Evolutionary conservation across 345 rosid genomes (phyloP).

Genomic region (Populus davidiana): DNA sequence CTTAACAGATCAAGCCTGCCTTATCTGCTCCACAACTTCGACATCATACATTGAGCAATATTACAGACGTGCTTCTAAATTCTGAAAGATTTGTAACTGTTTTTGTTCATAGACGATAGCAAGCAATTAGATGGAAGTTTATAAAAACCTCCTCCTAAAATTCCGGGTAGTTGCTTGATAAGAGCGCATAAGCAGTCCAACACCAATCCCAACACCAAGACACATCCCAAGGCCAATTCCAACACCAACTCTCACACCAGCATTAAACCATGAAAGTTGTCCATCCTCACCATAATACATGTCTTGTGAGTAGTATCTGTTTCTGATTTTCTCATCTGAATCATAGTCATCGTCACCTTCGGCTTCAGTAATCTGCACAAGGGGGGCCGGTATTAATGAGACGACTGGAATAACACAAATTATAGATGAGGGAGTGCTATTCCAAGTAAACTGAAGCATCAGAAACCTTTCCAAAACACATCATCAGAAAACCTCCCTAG

Average conservation of each 20-base stretch:
- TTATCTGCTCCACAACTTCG: neutral
- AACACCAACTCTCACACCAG: conserved; percentile 93
- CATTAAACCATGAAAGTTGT: conserved; percentile 86
- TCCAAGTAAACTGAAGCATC: neutral
- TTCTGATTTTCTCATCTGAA: conserved; percentile 52
- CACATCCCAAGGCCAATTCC: conserved; percentile 98
- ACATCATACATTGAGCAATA: conserved; percentile 15
- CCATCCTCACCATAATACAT: conserved; percentile 81
- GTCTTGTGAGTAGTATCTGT: conserved; percentile 48
- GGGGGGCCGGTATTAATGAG: neutral
- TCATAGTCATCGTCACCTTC: conserved; percentile 47
- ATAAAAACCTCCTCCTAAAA: conserved; percentile 81
- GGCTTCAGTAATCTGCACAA: conserved; percentile 46
- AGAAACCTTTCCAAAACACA: neutral
- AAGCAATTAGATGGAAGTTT: conserved; percentile 18
- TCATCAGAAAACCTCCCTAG: neutral
- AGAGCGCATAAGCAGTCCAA: conserved; percentile 89
- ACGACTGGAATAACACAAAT: neutral
- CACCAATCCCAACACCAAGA: conserved; percentile 84
- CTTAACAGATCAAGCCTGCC: conserved; percentile 7
- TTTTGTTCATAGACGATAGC: neutral
- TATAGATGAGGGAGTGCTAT: neutral
- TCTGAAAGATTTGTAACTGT: conserved; percentile 21
- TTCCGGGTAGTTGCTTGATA: conserved; percentile 92
- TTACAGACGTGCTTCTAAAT: conserved; percentile 22